A percentile compares a stretch with the other conserved stretches of the same genome.
Evolutionary conservation across 164 flowering plant species (phyloP).

Genomic region (Chimonanthus salicifolius): DNA sequence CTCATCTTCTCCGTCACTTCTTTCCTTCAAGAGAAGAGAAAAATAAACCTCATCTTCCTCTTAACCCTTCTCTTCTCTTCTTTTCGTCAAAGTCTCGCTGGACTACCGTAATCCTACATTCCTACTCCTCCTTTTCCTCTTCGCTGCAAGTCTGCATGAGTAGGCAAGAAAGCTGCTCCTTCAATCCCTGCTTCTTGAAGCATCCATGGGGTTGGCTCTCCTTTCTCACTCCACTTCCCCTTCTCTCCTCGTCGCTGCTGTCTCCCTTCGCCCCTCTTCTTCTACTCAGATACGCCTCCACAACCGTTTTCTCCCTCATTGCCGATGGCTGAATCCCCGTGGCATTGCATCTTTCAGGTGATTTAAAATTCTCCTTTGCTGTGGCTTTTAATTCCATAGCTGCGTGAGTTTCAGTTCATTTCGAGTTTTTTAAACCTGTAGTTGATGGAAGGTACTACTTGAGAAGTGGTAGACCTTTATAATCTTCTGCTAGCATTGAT

Average conservation of each 20-base stretch:
- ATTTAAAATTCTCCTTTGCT: not conserved
- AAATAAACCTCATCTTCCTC: not conserved
- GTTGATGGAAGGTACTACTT: not conserved
- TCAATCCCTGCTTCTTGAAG: constrained; percentile 24
- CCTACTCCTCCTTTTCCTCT: not conserved
- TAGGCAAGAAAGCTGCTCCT: constrained; percentile 20
- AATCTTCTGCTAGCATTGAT: not conserved
- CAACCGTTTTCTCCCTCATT: constrained; percentile 27
- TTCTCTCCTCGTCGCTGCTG: constrained; percentile 10
- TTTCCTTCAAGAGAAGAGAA: not conserved
- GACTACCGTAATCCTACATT: not conserved
- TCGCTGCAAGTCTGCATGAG: constrained; percentile 28
- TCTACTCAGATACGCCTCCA: constrained; percentile 18
- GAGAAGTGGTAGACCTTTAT: too few relatives aligned
- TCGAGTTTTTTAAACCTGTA: not conserved
- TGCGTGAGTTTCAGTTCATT: not conserved
- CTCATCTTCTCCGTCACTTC: not conserved
- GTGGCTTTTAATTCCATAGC: not conserved
- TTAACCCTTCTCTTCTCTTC: not conserved
- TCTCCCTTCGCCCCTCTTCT: constrained; percentile 11
- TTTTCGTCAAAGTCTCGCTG: not conserved
- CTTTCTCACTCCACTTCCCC: constrained; percentile 20
- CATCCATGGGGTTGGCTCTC: constrained; percentile 38
- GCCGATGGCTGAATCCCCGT: constrained; percentile 33
- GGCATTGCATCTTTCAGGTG: not conserved